Evolutionary conservation across 495 filamentous ascomycete genomes (phyloP).

Genomic region (Penicillium bialowiezense): DNA sequence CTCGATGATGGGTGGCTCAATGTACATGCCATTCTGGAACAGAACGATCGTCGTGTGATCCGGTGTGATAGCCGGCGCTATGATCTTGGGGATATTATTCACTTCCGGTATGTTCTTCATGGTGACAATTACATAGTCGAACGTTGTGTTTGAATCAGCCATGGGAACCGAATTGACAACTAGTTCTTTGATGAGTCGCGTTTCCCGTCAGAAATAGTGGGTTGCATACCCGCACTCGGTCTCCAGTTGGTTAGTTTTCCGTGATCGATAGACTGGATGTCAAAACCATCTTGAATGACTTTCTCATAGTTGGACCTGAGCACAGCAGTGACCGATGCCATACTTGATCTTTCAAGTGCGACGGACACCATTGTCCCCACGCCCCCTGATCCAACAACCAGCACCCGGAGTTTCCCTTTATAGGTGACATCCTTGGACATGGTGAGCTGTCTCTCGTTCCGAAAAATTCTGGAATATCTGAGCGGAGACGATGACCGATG

Average conservation of each 20-base stretch:
- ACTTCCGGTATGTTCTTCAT: constrained; percentile 43
- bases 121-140: constrained; percentile 50
- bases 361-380: constrained; percentile 49
- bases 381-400: constrained; percentile 50
- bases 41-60: constrained; percentile 46
- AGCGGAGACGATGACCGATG: too few species aligned
- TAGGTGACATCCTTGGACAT: background rate
- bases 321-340: constrained; percentile 40
- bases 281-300: constrained; percentile 46
- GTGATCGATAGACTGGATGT: constrained; percentile 41
- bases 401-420: constrained; percentile 24
- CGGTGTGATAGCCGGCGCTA: constrained; percentile 69
- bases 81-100: constrained; percentile 53
- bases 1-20: constrained; percentile 44
- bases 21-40: constrained; percentile 55
- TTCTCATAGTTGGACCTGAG: constrained; percentile 54
- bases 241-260: constrained; percentile 20
- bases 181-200: background rate
- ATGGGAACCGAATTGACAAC: constrained; percentile 9
- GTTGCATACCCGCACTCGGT: constrained; percentile 15
- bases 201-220: background rate
- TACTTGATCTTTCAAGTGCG: constrained; percentile 38
- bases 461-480: background rate
- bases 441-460: too few species aligned
- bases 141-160: background rate